Conservation (phyloP, 1,139 yeast species). For the Pichia sp. region DNA sequence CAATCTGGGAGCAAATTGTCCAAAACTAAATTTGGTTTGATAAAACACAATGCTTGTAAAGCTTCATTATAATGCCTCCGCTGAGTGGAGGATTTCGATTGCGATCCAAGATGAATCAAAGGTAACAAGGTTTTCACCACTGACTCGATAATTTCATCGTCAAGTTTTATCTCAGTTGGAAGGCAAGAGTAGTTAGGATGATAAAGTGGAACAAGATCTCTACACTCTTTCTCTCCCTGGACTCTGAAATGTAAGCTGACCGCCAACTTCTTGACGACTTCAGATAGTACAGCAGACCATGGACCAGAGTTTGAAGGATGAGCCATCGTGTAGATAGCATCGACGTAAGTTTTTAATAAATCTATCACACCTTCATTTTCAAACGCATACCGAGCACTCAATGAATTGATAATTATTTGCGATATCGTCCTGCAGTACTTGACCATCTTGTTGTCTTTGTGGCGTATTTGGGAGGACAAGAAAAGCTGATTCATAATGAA, state of each 20-base stretch:
- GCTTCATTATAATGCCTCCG: conserved; percentile 59
- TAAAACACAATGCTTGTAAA: conserved; percentile 59
- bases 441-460: conserved; percentile 24
- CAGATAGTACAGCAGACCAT: conserved; percentile 75
- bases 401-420: conserved; percentile 59
- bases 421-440: conserved; percentile 43
- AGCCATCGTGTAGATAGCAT: conserved; percentile 75
- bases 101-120: conserved; percentile 67
- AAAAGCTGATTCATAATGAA: conserved; percentile 52
- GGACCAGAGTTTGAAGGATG: conserved; percentile 90
- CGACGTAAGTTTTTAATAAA: conserved; percentile 51
- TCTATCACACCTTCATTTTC: conserved; percentile 48
- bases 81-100: conserved; percentile 62
- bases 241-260: conserved; percentile 58
- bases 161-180: conserved; percentile 45
- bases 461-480: conserved; percentile 36
- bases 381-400: conserved; percentile 47
- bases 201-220: conserved; percentile 27
- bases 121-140: conserved; percentile 60
- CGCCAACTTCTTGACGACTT: conserved; percentile 53
- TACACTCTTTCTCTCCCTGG: conserved; percentile 43
- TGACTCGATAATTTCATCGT: conserved; percentile 39
- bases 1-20: conserved; percentile 69
- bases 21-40: conserved; percentile 58
- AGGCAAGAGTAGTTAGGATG: conserved; percentile 43